Base-by-base conservation (phyloP, 2,329 filamentous ascomycete species). In the Botrytis tulipae region DNA sequence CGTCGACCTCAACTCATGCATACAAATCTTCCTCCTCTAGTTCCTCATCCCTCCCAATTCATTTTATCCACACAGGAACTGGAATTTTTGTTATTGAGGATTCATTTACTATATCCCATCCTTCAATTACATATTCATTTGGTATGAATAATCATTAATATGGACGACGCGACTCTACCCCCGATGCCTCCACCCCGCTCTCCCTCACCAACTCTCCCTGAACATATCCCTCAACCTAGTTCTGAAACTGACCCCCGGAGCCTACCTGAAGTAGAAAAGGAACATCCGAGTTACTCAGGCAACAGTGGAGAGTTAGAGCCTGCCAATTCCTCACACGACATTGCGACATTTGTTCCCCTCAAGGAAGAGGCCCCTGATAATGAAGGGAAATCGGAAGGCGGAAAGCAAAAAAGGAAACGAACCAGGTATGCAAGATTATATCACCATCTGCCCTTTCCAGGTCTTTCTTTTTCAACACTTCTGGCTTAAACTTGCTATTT, bases 381-480 rank as follows among this genome's bases (percentile, higher is more conserved):
- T 57, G 80, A 78, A 71, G 76, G 69, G 60, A 77, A 82, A 86
- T 85, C 76, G 37, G 78, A 79, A 32, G 66, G 66, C 2, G 78
- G 74, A 25, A 80, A 80, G 72, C 79, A 80, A 71, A 89, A 88
- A 84, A 85, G 89, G 82, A 91, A 90, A 82, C 83, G 89, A 76
- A 91, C 89, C 74, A 87, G 87, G 89, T 91, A 87, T 79, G 87
- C 85, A 65, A 22, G 40, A 37, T 14, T 20, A 40, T 20, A 9
- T 62, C 14, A 25, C 18, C 12, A 44, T 57, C 7, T 18, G 14
- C 22, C 16, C n/a, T 60, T 40, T 12, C 16, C 3, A 14, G 44
- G 42, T 4, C 54, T 16, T 37, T 35, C 0, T 71, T 60, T 14
- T 25, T 29, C 18, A 25, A n/a, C 65, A 51, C 18, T 37, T 59